Base-by-base conservation (phyloP, 176 grass and related monocot genomes). In the Rhipidocladum racemiflorum region DNA sequence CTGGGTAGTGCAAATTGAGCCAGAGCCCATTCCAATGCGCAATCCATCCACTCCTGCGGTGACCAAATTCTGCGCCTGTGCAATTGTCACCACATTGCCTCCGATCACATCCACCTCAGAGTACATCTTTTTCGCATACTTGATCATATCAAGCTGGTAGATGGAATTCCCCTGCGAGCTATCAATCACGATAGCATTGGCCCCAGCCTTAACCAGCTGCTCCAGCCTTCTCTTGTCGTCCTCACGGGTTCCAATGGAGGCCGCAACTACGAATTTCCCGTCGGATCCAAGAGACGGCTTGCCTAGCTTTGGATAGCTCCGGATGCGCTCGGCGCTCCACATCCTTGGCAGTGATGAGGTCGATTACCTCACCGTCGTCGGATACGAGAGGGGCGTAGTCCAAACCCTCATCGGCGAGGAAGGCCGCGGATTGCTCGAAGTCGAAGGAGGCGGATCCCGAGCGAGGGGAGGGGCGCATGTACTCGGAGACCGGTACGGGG, bases 1-100 rank as follows among this genome's bases (percentile, higher is more conserved):
- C 65, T 98, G 96, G 50, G 96, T 98, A 27, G 96, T 98, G 45
- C 96, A 98, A 66, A 98, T 98, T 38, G 92, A 98, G 13, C 96
- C 92, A 16, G 92, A 95, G 11, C 96, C 96, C 96, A 95, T 98
- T 27, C 96, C 96, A 49, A 98, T 92, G 4, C 96, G 85, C 82
- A 98, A 61, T 6, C 96, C 95, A 83, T 98, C 95, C 2, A 55
- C 90, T n/a, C 92, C 95, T 6, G 87, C 79, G 43, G 83, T 68
- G 11, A 95, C 79, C 82, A 98, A 68, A 92, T 93, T 98, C 67
- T 95, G 92, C 0, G 90, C 79, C 71, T 91, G 95, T 0, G 88
- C 81, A 36, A 95, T 95, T 0, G 95, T 95, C 65, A 98, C 95
- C 18, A 95, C 95, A 79, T 98, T 98, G 18, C 95, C 95, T 20